Evolutionary conservation across 345 rosid species (phyloP).

Genomic region (Brassica napus): Da-Ae NC_063445.1:34356501-34357000

Average conservation of each 20-base stretch:
- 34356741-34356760: conserved; percentile 5
- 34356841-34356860: not conserved
- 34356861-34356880: conserved; percentile 4
- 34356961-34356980: conserved; percentile 80
- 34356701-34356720: conserved; percentile 21
- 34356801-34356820: conserved; percentile 26
- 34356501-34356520: not conserved
- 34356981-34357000: not conserved
- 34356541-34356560: not conserved
- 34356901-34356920: conserved; percentile 70
- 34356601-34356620: not conserved
- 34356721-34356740: conserved; percentile 39
- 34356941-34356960: conserved; percentile 63
- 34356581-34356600: not conserved
- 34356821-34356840: not conserved
- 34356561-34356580: conserved; percentile 12
- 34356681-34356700: not conserved
- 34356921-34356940: conserved; percentile 81
- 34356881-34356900: conserved; percentile 1
- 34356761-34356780: conserved; percentile 19
- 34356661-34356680: not conserved
- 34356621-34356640: conserved; percentile 16
- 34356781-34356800: not conserved
- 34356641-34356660: conserved; percentile 15
- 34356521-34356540: not conserved